These are phyloP conservation scores for Suhomyces ambrosiae DNA, from an alignment of 1,139 yeast species.

Conservation along the genomic window DNA sequence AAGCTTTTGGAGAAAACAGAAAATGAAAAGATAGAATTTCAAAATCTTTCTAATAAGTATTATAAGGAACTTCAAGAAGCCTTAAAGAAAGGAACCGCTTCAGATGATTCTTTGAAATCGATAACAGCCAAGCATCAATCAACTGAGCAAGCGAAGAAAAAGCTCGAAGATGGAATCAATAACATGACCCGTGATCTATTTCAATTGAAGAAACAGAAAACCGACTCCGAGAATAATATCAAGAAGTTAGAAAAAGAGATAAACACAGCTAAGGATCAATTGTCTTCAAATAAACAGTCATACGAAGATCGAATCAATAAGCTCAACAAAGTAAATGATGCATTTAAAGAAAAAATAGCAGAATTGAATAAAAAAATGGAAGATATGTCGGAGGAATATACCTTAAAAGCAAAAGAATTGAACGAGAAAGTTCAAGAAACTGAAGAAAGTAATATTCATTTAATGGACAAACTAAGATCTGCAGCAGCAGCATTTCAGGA, in stretches of 20 bases:
- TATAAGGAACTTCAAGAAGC: slow-evolving; percentile 35
- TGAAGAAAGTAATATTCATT: slow-evolving; percentile 38
- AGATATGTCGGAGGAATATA: slow-evolving; percentile 16
- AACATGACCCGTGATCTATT: slow-evolving; percentile 87
- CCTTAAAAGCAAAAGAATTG: slow-evolving; percentile 22
- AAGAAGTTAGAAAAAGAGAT: slow-evolving; percentile 45
- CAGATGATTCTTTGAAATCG: slow-evolving; percentile 24
- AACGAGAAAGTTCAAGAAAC: slow-evolving; percentile 29
- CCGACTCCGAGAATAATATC: slow-evolving; percentile 49
- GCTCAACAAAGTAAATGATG: slow-evolving; percentile 25
- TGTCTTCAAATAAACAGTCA: slow-evolving; percentile 16
- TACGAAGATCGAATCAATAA: slow-evolving; percentile 29
- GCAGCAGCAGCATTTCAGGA: slow-evolving; percentile 51
- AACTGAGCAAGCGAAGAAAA: slow-evolving; percentile 52
- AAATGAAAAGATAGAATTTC: slow-evolving; percentile 21
- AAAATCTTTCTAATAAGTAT: slow-evolving; percentile 30
- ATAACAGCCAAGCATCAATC: slow-evolving; percentile 32
- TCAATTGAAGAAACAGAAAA: slow-evolving; percentile 62
- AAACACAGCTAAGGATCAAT: slow-evolving; percentile 14
- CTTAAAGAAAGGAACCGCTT: slow-evolving; percentile 23
- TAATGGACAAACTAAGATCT: slow-evolving; percentile 47
- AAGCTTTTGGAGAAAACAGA: slow-evolving; percentile 15
- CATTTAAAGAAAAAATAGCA: slow-evolving; percentile 26
- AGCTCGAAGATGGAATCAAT: slow-evolving; percentile 85
- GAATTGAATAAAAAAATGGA: slow-evolving; percentile 23